Conservation (phyloP, 1,284 basidiomycete genomes). For the Boletus semigastroideus region DNA sequence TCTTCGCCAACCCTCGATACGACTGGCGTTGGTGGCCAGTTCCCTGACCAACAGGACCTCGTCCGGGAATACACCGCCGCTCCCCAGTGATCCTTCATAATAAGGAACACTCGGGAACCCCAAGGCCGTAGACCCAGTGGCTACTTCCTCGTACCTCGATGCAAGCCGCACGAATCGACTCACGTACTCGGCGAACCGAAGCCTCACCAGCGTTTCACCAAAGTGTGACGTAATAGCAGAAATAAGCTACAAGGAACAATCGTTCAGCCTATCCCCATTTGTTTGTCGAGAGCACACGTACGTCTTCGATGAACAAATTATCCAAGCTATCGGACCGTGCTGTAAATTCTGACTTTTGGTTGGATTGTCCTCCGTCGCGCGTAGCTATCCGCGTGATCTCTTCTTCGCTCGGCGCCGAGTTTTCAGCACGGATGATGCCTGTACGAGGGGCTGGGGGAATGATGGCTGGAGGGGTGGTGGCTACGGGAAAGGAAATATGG, state of each 20-base stretch:
- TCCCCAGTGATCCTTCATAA: constrained; percentile 53
- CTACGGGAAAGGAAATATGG: constrained; percentile 54
- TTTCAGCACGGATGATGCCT: constrained; percentile 63
- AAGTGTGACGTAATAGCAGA: constrained; percentile 72
- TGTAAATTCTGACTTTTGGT: constrained; percentile 48
- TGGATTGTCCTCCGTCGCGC: constrained; percentile 37
- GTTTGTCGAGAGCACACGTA: constrained; percentile 45
- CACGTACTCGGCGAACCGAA: constrained; percentile 77
- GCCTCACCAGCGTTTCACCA: constrained; percentile 76
- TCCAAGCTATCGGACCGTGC: constrained; percentile 71
- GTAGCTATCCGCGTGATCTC: constrained; percentile 49
- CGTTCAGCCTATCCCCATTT: constrained; percentile 6
- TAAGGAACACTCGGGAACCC: constrained; percentile 56
- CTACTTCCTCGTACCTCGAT: constrained; percentile 77
- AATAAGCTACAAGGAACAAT: constrained; percentile 49
- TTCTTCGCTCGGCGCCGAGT: constrained; percentile 59
- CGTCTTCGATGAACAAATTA: constrained; percentile 89
- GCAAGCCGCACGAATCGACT: constrained; percentile 73
- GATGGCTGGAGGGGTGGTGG: constrained; percentile 40
- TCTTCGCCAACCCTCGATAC: constrained; percentile 80
- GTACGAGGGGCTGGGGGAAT: constrained; percentile 49
- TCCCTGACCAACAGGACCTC: constrained; percentile 60
- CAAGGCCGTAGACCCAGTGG: constrained; percentile 62
- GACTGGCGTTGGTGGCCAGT: constrained; percentile 61
- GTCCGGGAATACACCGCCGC: constrained; percentile 69